Evolutionary conservation across 2,329 filamentous ascomycete species (phyloP).

Genomic region (Dactylonectria macrodidyma): DNA sequence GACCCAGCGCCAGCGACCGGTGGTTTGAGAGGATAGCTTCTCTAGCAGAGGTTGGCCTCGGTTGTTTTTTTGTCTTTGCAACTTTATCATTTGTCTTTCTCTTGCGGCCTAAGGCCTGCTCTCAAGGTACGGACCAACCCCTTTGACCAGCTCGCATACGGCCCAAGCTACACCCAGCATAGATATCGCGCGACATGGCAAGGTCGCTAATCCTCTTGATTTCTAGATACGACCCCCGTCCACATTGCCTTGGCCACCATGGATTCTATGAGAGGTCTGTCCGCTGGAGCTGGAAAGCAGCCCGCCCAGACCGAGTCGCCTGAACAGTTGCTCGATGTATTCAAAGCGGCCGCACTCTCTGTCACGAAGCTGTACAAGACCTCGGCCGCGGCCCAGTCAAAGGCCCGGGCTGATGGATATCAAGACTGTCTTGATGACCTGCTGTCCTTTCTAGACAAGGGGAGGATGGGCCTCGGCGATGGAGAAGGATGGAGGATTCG

Average conservation of each 20-base stretch:
- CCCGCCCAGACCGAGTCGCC: slow-evolving; percentile 58
- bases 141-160: background rate
- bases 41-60: background rate
- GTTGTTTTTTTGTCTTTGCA: background rate
- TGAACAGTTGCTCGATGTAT: slow-evolving; percentile 85
- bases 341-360: slow-evolving; percentile 92
- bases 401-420: slow-evolving; percentile 85
- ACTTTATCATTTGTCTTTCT: background rate
- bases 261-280: slow-evolving; percentile 53
- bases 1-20: slow-evolving; percentile 19
- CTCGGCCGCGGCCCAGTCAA: slow-evolving; percentile 82
- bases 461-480: slow-evolving; percentile 83
- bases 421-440: slow-evolving; percentile 95
- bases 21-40: slow-evolving; percentile 15
- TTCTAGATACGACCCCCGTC: slow-evolving; percentile 23
- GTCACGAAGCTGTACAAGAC: slow-evolving; percentile 98
- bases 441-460: slow-evolving; percentile 85
- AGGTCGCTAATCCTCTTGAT: slow-evolving; percentile 31
- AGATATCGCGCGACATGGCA: slow-evolving; percentile 12
- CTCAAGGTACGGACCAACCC: slow-evolving; percentile 4
- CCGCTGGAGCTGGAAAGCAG: slow-evolving; percentile 49
- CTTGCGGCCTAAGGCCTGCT: background rate
- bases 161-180: background rate
- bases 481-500: slow-evolving; percentile 80
- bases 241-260: slow-evolving; percentile 36